phyloP scores from a whole-genome alignment of 2,329 filamentous ascomycete species.

The Thielaviopsis ethacetica region DNA sequence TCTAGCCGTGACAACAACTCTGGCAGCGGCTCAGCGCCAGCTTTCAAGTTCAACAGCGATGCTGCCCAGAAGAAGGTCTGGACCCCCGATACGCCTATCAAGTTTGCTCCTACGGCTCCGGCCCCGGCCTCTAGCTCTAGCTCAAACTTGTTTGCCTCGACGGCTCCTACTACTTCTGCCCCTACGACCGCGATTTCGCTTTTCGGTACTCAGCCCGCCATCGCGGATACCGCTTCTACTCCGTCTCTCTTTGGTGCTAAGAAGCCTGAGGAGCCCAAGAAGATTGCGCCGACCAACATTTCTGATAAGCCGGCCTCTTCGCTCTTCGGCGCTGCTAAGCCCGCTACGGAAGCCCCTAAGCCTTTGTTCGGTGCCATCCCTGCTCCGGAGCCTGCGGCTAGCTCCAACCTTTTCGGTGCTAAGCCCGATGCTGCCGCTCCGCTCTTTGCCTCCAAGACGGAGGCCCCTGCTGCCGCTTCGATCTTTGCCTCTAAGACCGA shows the following conservation, averaged over 20 bases:
- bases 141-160: conserved; percentile 5
- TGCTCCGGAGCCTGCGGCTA: not conserved
- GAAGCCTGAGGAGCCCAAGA: conserved; percentile 15
- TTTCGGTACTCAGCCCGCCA: conserved; percentile 17
- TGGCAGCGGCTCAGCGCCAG: conserved; percentile 22
- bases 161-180: conserved; percentile 18
- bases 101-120: conserved; percentile 27
- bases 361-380: conserved; percentile 6
- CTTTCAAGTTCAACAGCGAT: conserved; percentile 17
- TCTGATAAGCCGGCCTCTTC: conserved; percentile 12
- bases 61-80: conserved; percentile 28
- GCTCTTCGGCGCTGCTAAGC: conserved; percentile 12
- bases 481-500: not conserved
- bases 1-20: conserved; percentile 29
- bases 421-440: not conserved
- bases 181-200: conserved; percentile 11
- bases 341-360: conserved; percentile 9
- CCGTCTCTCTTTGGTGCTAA: conserved; percentile 22
- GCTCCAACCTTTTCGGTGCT: not conserved
- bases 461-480: not conserved
- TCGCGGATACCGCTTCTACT: conserved; percentile 23
- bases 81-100: conserved; percentile 35
- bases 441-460: conserved; percentile 11
- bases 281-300: conserved; percentile 1
- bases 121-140: conserved; percentile 14